These are phyloP conservation scores for Iris macrosiphon DNA, from an alignment of 106 monocot species.

Conservation along the genomic window DNA sequence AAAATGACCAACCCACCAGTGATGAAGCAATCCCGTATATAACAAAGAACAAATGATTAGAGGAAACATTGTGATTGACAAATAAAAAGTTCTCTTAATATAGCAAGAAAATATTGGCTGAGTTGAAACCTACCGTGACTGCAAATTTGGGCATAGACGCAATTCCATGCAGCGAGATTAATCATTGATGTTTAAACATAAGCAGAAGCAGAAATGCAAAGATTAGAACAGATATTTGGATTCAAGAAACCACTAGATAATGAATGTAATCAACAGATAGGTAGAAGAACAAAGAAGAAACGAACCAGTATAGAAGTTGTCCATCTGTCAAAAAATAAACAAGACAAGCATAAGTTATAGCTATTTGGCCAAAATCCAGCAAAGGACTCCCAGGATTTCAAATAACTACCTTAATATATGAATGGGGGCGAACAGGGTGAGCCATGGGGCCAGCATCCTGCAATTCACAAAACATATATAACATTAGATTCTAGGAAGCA, in stretches of 20 bases:
- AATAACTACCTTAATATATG: constrained; percentile 96
- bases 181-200: neutral
- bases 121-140: constrained; percentile 76
- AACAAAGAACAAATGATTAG: constrained; percentile 6
- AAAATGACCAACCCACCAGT: neutral
- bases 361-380: neutral
- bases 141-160: constrained; percentile 8
- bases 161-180: neutral
- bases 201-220: constrained; percentile 7
- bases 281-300: neutral
- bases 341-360: neutral
- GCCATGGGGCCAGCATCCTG: constrained; percentile 99
- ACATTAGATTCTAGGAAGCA: constrained; percentile 3
- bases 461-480: constrained; percentile 11
- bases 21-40: constrained; percentile 2
- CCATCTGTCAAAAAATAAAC: constrained; percentile 70
- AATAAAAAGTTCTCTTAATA: neutral
- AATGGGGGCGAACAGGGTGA: constrained; percentile 97
- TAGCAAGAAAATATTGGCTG: constrained; percentile 9
- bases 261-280: neutral
- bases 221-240: no score
- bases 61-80: neutral
- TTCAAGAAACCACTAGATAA: neutral
- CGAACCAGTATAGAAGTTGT: constrained; percentile 95
- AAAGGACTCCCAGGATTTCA: neutral